A percentile compares a stretch with the other conserved stretches of the same genome.
Evolutionary conservation across 192 early-diverging fungal species (phyloP).

Genomic region (Radiomyces spectabilis): DNA sequence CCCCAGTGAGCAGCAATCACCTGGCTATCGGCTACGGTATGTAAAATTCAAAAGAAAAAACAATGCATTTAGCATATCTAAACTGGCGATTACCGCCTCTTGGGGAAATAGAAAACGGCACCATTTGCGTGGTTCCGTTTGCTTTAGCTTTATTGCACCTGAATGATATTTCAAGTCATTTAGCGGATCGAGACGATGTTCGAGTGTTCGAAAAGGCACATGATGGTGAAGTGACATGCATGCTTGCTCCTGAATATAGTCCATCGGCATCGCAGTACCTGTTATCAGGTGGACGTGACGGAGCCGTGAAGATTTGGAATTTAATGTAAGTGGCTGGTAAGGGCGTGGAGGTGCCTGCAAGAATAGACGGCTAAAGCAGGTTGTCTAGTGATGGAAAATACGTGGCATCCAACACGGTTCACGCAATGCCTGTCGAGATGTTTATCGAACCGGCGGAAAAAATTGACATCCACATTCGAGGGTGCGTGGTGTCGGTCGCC

Average conservation of each 20-base stretch:
- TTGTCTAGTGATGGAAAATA: conserved; percentile 37
- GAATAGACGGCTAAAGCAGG: not conserved
- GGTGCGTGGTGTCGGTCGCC: conserved; percentile 56
- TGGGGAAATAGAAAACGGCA: conserved; percentile 60
- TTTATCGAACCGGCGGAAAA: conserved; percentile 48
- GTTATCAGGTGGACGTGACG: conserved; percentile 60
- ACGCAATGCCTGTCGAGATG: conserved; percentile 37
- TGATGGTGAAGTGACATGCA: conserved; percentile 46
- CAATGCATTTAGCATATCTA: not conserved
- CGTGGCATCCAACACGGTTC: conserved; percentile 52
- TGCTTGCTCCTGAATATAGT: conserved; percentile 46
- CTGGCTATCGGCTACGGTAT: conserved; percentile 65
- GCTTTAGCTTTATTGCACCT: conserved; percentile 29
- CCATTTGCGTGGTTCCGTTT: conserved; percentile 48
- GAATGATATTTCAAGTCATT: conserved; percentile 8
- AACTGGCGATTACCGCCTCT: not conserved
- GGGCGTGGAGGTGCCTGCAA: not conserved
- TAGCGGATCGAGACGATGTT: conserved; percentile 6
- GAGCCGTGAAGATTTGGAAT: conserved; percentile 66
- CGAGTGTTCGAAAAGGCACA: conserved; percentile 41
- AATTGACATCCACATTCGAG: conserved; percentile 31
- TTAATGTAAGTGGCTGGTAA: conserved; percentile 44
- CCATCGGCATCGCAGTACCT: conserved; percentile 41
- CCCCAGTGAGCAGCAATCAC: conserved; percentile 43
- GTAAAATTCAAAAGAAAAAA: not conserved